phyloP scores from a whole-genome alignment of 345 rosid species.

The Crucihimalaya himalaica region DNA sequence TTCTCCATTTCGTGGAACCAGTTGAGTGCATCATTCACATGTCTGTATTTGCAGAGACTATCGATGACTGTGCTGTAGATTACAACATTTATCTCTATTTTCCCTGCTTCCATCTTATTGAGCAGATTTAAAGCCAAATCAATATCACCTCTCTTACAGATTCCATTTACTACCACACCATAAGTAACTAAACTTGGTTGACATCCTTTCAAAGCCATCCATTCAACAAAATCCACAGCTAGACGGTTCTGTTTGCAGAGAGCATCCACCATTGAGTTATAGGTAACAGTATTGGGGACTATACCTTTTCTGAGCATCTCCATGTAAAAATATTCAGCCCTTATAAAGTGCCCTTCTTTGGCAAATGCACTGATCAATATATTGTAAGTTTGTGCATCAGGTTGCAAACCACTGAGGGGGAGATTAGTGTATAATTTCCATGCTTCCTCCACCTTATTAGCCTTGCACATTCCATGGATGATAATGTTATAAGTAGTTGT shows the following conservation, averaged over 20 bases:
- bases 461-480: slow-evolving; percentile 43
- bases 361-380: not conserved
- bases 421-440: slow-evolving; percentile 16
- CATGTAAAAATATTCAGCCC: no score
- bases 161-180: not conserved
- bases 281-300: no score
- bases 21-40: not conserved
- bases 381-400: slow-evolving; percentile 20
- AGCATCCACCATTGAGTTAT: no score
- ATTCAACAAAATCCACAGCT: not conserved
- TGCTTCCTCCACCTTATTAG: slow-evolving; percentile 17
- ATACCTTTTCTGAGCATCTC: no score
- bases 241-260: no score
- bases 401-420: slow-evolving; percentile 27
- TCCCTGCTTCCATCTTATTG: not conserved
- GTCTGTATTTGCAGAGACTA: not conserved
- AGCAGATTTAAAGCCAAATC: slow-evolving; percentile 10
- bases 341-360: not conserved
- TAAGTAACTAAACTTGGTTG: not conserved
- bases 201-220: not conserved
- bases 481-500: slow-evolving; percentile 6
- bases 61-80: slow-evolving; percentile 8
- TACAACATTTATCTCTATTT: not conserved
- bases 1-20: not conserved
- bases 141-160: slow-evolving; percentile 1